Percentiles rank a stretch among this genome's conserved stretches.
These are phyloP conservation scores for Thermoascus crustaceus DNA, from an alignment of 2,329 filamentous ascomycete species.

Conservation along the genomic window DNA sequence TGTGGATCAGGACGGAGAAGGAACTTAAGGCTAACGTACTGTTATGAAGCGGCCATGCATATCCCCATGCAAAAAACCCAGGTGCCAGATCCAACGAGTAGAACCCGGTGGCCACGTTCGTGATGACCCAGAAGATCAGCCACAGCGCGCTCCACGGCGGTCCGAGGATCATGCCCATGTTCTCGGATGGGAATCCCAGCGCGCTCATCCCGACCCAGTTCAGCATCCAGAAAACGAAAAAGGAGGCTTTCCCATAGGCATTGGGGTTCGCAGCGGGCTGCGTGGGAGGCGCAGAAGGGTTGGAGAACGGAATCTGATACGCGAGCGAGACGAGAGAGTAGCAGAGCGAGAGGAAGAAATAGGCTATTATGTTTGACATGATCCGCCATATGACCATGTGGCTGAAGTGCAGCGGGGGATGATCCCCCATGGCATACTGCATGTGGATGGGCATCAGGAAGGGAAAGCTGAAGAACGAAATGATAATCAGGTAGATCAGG, in stretches of 20 bases:
- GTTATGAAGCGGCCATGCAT: constrained; percentile 56
- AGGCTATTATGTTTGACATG: constrained; percentile 47
- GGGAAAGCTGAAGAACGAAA: constrained; percentile 58
- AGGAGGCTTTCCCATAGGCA: constrained; percentile 50
- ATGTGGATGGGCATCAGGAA: constrained; percentile 59
- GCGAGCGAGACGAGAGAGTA: constrained; percentile 58
- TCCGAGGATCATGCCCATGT: constrained; percentile 55
- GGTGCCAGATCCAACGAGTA: constrained; percentile 53
- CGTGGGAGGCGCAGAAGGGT: constrained; percentile 38
- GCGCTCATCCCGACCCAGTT: constrained; percentile 58
- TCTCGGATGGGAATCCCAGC: constrained; percentile 56
- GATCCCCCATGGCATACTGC: constrained; percentile 47
- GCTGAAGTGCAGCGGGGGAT: constrained; percentile 50
- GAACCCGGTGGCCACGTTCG: constrained; percentile 54
- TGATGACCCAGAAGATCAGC: constrained; percentile 61
- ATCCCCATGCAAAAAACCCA: constrained; percentile 54
- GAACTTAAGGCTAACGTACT: constrained; percentile 25
- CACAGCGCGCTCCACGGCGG: constrained; percentile 55
- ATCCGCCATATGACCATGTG: constrained; percentile 54
- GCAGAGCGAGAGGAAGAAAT: constrained; percentile 54
- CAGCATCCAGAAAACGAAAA: constrained; percentile 56
- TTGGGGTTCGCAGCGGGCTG: constrained; percentile 41
- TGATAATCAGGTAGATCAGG: constrained; percentile 59
- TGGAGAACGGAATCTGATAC: constrained; percentile 55
- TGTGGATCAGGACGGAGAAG: constrained; percentile 2